Conservation (phyloP, 2,329 filamentous ascomycete species). For the Stemphylium lycopersici region DNA sequence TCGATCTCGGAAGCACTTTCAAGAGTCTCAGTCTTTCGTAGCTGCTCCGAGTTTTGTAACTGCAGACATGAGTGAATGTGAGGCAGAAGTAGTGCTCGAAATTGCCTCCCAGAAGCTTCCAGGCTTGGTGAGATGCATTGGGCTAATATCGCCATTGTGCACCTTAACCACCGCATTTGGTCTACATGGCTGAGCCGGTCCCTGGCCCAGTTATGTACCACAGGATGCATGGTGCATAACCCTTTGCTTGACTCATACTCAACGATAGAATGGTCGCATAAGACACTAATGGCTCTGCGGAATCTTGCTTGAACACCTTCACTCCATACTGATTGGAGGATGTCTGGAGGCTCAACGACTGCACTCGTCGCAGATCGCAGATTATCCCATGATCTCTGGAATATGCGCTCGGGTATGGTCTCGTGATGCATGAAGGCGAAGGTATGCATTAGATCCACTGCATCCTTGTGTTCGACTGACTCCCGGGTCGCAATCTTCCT, state of each 20-base stretch:
- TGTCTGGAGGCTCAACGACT: neutral
- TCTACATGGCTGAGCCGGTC: slow-evolving; percentile 26
- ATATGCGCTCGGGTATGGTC: slow-evolving; percentile 31
- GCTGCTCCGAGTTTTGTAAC: slow-evolving; percentile 17
- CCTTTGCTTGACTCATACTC: slow-evolving; percentile 21
- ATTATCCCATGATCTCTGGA: slow-evolving; percentile 15
- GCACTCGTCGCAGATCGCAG: neutral
- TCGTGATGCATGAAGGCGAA: slow-evolving; percentile 43
- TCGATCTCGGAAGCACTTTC: slow-evolving; percentile 22
- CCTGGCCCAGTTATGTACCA: slow-evolving; percentile 44
- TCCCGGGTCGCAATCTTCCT: slow-evolving; percentile 23
- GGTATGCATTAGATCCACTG: slow-evolving; percentile 40
- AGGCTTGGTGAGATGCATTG: slow-evolving; percentile 30
- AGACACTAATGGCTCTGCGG: slow-evolving; percentile 17
- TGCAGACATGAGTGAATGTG: slow-evolving; percentile 20
- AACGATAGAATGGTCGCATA: slow-evolving; percentile 32
- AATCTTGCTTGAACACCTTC: slow-evolving; percentile 12
- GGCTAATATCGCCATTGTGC: slow-evolving; percentile 28
- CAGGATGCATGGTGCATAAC: slow-evolving; percentile 41
- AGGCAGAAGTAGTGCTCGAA: slow-evolving; percentile 25
- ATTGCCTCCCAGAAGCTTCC: slow-evolving; percentile 23
- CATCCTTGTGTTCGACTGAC: slow-evolving; percentile 31
- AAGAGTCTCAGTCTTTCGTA: slow-evolving; percentile 30
- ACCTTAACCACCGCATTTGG: slow-evolving; percentile 37
- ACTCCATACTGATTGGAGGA: neutral